Percentiles rank a stretch among this genome's conserved stretches.
Conservation (phyloP, 768 basidiomycete species). For the Boletus fagicola region DNA sequence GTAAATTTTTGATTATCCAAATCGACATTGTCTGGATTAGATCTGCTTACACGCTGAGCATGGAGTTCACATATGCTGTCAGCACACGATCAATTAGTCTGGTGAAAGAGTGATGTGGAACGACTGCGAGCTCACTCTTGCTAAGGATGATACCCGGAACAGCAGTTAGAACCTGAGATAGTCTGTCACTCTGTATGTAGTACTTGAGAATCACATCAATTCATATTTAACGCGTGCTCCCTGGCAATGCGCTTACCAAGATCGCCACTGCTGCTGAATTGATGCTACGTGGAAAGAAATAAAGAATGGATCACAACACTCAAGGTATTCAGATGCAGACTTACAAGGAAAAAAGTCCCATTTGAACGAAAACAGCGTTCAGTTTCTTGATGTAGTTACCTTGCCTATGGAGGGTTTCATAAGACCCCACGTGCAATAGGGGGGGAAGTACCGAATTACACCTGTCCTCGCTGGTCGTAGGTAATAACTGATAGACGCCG, state of each 20-base stretch:
- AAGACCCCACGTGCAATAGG: background rate
- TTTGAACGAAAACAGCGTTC: slow-evolving; percentile 16
- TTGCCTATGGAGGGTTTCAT: background rate
- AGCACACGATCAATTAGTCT: background rate
- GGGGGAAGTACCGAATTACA: slow-evolving; percentile 7
- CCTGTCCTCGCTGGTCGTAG: slow-evolving; percentile 14
- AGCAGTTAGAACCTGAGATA: background rate
- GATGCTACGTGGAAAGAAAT: slow-evolving; percentile 1
- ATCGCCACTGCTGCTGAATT: slow-evolving; percentile 6
- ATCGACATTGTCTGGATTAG: background rate
- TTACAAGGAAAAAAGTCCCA: slow-evolving; percentile 23
- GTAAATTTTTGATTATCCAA: background rate
- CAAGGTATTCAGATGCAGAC: background rate
- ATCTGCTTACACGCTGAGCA: slow-evolving; percentile 23
- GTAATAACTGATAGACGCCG: slow-evolving; percentile 13
- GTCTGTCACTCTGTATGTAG: background rate
- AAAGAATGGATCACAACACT: background rate
- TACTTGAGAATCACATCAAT: background rate
- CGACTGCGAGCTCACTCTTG: slow-evolving; percentile 14
- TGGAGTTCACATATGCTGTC: slow-evolving; percentile 25
- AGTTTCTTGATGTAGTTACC: slow-evolving; percentile 14
- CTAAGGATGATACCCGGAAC: slow-evolving; percentile 12
- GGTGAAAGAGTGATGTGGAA: background rate
- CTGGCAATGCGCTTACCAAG: background rate
- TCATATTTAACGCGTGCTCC: background rate